Conservation (phyloP, 2,329 filamentous ascomycete species). For the Aspergillus viridinutans region DNA sequence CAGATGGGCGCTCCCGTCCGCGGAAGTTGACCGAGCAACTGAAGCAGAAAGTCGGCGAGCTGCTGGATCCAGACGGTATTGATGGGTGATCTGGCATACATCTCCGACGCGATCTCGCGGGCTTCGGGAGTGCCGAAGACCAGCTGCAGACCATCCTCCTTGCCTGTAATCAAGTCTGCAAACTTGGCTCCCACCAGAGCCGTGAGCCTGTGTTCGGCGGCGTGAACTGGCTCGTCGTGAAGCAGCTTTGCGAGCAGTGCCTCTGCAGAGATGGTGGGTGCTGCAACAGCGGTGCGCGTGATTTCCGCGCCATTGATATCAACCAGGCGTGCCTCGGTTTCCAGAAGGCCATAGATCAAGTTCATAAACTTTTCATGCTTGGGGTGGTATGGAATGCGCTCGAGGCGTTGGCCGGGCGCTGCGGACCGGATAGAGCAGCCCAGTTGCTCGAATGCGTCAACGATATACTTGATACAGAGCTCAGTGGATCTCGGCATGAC, state of each 20-base stretch:
- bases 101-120: constrained; percentile 27
- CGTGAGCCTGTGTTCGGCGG: constrained; percentile 17
- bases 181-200: constrained; percentile 1
- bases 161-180: constrained; percentile 21
- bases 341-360: constrained; percentile 31
- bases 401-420: constrained; percentile 13
- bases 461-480: constrained; percentile 15
- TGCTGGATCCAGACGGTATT: constrained; percentile 28
- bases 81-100: constrained; percentile 35
- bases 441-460: constrained; percentile 34
- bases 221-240: constrained; percentile 19
- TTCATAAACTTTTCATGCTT: constrained; percentile 26
- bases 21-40: constrained; percentile 3
- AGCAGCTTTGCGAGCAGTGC: constrained; percentile 25
- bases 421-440: constrained; percentile 21
- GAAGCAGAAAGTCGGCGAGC: constrained; percentile 27
- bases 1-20: constrained; percentile 24
- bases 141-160: constrained; percentile 33
- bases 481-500: constrained; percentile 20
- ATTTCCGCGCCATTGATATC: constrained; percentile 19
- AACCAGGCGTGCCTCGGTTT: constrained; percentile 27
- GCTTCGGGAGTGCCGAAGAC: constrained; percentile 36
- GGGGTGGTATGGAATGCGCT: constrained; percentile 19
- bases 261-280: constrained; percentile 16
- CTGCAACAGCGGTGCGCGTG: constrained; percentile 23